Base-by-base conservation (phyloP, 768 basidiomycete species). In the Termitomyces sp. region DNA sequence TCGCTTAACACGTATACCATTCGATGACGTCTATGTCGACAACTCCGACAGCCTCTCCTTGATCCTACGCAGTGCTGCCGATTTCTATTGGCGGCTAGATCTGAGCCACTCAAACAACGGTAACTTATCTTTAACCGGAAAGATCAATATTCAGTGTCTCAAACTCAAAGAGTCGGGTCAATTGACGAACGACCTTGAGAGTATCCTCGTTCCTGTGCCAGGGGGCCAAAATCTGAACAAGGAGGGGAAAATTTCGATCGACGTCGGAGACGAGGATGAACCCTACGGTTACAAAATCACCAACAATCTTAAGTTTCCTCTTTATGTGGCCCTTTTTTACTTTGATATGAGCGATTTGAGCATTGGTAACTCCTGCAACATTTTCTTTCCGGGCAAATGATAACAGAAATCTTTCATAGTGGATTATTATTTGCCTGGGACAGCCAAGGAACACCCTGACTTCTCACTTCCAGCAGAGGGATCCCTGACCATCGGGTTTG, bases 311-410 rank as follows among this genome's bases (percentile, higher is more conserved):
- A 27, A 20, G 1, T 2, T 22, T 1, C n/a, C 26, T 33, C 53
- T 54, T 18, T 33, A 54, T 44, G 53, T 14, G 20, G 33, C 32
- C 4, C 30, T 54, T 27, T 54, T 54, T 5, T 44, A 54, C 18
- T 44, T 55, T 8, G 44, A 46, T 27, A 8, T 55, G 22, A 55
- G 33, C 53, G 32, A 55, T n/a, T 34, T 55, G 43, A 47, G 53
- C 22, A 55, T 55, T 18, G 32, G 53, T 55, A 7, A 43, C 30
- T 53, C 14, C 36, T 16, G 10, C 26, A 4, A 24, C 14, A 37
- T 22, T 20, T 9, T 16, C n/a, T 12, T 24, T 34, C 13, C 7
- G n/a, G 1, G n/a, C 10, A 20, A n/a, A 9, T 49, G 10, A 4
- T n/a, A 43, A 22, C 7, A 12, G 39, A 22, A 26, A 2, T 51